A percentile compares a stretch with the other conserved stretches of the same genome.
Conservation (phyloP, 192 early-diverging fungal genomes). For the Umbelopsis isabellina region DNA sequence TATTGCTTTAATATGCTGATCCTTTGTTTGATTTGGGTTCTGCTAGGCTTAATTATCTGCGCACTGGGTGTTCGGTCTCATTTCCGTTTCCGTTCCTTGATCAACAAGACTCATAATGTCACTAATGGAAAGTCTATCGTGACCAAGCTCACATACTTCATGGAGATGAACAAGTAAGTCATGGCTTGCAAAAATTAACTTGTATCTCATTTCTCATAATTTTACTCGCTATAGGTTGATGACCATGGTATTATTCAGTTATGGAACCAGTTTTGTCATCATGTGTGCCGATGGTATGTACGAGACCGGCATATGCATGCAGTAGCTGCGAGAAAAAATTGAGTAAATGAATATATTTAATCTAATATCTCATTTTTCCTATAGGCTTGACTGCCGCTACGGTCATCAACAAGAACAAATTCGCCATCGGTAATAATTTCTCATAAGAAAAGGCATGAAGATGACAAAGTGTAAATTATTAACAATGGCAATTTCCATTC, state of each 20-base stretch:
- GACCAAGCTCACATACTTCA: slow-evolving; percentile 35
- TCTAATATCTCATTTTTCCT: not conserved
- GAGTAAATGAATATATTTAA: too few relatives aligned
- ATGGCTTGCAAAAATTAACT: too few relatives aligned
- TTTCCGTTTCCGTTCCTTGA: slow-evolving; percentile 28
- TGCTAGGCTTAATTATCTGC: slow-evolving; percentile 18
- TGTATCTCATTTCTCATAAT: too few relatives aligned
- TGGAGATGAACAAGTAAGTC: slow-evolving; percentile 34
- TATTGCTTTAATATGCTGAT: not conserved
- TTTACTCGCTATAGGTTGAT: slow-evolving; percentile 11
- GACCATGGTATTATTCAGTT: slow-evolving; percentile 24
- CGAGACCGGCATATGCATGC: not conserved
- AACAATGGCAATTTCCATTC: not conserved
- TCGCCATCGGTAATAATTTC: slow-evolving; percentile 12
- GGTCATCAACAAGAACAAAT: slow-evolving; percentile 26
- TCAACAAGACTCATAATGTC: slow-evolving; percentile 11
- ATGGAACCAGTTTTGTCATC: slow-evolving; percentile 31
- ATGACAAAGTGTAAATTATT: not conserved
- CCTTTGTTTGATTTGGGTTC: not conserved
- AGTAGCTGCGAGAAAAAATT: too few relatives aligned
- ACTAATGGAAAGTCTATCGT: slow-evolving; percentile 18
- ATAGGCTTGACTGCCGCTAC: slow-evolving; percentile 18
- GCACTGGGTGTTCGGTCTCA: slow-evolving; percentile 32
- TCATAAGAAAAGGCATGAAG: too few relatives aligned
- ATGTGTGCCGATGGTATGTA: slow-evolving; percentile 37